Evolutionary conservation across 805 yeast genomes (phyloP), one percentile per base, ranked within the genome.

Genomic region (Sungouiozyma intestinalis): DNA sequence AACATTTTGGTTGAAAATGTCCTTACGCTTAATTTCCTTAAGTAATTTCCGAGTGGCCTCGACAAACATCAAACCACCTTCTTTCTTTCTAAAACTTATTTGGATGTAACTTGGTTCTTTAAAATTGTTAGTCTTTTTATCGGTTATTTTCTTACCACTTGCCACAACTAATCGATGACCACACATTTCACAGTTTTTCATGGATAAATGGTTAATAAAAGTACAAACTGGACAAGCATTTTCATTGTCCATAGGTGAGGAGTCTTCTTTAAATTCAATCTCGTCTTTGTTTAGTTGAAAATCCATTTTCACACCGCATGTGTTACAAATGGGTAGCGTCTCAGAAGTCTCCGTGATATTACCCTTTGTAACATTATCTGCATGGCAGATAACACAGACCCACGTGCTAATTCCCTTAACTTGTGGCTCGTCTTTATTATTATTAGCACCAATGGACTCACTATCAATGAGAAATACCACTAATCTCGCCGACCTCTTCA

Each of bases 171-270:
- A 57, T 16, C 67, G 66, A 0, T 80, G 67, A 0, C 95, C 96
- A 64, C 97, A 90, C 55, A 92, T 72, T 60, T 90, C 98, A 61
- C 98, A 90, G 47, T 68, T 70, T 32, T 69, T 62, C 68, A 90
- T 67, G 2, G 84, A 76, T 0, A 87, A 83, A 58, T 88, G 95
- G 57, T 90, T 92, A 11, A 76, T 64, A 53, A 87, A 90, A 0
- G 97, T 85, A 51, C 94, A 85, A 11, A 66, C 57, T 3, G 76
- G 69, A 45, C 84, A 77, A 13, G 48, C 46, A 32, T 60, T 60
- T 19, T 41, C 49, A 3, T 21, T 35, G 18, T 32, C 13, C n/a
- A 3, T 15, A 3, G 16, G 29, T 24, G 11, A n/a, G 2, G 21
- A 20, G 15, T 13, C 35, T 34, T 9, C 20, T 11, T 3, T 48